phyloP scores from a whole-genome alignment of 2,329 filamentous ascomycete genomes.

The Fusarium chuoi region DNA sequence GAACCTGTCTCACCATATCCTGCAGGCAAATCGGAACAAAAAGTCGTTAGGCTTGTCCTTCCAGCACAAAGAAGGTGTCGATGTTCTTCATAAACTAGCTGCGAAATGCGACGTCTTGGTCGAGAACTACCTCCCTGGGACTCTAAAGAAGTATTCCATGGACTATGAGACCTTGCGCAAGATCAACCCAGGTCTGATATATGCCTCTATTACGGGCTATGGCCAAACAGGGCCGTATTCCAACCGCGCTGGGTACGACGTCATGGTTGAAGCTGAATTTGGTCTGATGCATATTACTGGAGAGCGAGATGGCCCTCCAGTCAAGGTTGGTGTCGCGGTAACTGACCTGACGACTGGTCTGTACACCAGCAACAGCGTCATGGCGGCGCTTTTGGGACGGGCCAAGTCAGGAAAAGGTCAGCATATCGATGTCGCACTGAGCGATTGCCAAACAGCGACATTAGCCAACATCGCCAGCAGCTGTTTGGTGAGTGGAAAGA shows the following conservation, averaged over 20 bases:
- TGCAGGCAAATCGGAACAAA: constrained; percentile 93
- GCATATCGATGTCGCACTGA: constrained; percentile 90
- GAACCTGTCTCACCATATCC: constrained; percentile 22
- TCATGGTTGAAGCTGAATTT: constrained; percentile 99
- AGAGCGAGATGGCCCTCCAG: constrained; percentile 84
- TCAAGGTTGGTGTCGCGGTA: constrained; percentile 97
- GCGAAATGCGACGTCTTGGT: constrained; percentile 91
- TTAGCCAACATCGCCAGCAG: constrained; percentile 96
- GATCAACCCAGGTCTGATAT: constrained; percentile 89
- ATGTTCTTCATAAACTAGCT: constrained; percentile 86
- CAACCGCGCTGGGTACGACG: constrained; percentile 91
- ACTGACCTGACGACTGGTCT: constrained; percentile 95
- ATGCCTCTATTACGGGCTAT: constrained; percentile 96
- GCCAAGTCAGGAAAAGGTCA: constrained; percentile 82
- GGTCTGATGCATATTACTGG: constrained; percentile 99
- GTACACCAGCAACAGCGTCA: constrained; percentile 94
- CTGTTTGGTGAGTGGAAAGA: constrained; percentile 85
- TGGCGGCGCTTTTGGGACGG: constrained; percentile 88
- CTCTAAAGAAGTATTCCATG: constrained; percentile 88
- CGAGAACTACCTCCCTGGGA: constrained; percentile 94
- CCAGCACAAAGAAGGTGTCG: constrained; percentile 82
- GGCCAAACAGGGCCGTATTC: constrained; percentile 94
- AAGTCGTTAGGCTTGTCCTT: constrained; percentile 94
- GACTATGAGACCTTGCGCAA: constrained; percentile 84
- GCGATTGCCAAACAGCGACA: constrained; percentile 94